A percentile compares a stretch with the other conserved stretches of the same genome.
phyloP scores from a whole-genome alignment of 2,329 filamentous ascomycete genomes.

The Fonsecaea multimorphosa region DNA sequence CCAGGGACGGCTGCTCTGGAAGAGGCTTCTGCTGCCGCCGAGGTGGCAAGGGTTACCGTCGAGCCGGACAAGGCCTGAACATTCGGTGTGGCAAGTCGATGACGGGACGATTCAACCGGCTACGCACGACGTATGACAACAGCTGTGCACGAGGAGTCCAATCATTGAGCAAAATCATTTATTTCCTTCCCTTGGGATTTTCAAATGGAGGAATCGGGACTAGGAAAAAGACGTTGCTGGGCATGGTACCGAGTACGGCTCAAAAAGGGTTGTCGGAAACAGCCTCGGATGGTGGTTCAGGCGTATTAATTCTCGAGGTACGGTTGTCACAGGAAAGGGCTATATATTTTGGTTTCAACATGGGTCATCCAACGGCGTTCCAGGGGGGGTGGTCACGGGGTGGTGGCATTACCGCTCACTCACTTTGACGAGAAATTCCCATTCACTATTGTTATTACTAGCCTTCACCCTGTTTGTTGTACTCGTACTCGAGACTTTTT shows the following conservation, averaged over 20 bases:
- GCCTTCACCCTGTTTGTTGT: not conserved
- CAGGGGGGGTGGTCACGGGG: not conserved
- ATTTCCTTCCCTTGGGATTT: not conserved
- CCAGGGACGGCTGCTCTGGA: conserved; percentile 9
- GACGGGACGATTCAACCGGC: not conserved
- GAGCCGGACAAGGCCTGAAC: conserved; percentile 26
- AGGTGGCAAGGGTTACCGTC: conserved; percentile 20
- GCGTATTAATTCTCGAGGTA: not conserved
- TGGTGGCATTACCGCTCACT: not conserved
- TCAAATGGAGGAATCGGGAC: not conserved
- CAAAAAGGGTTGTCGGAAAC: not conserved
- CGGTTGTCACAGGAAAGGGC: not conserved
- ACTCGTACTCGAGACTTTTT: not conserved
- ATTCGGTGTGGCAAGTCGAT: not conserved
- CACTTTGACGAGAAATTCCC: not conserved
- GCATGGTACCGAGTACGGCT: not conserved
- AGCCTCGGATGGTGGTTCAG: not conserved
- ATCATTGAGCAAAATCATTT: not conserved
- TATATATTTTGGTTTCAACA: not conserved
- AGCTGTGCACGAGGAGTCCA: not conserved
- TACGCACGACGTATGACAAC: not conserved
- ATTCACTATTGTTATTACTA: conserved; percentile 1
- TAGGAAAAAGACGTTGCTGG: not conserved
- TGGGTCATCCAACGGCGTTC: not conserved
- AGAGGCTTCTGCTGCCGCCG: conserved; percentile 25